A percentile compares a stretch with the other conserved stretches of the same genome.
Evolutionary conservation across 1,284 basidiomycete species (phyloP).

Genomic region (Sphaerobolus stellatus): DNA sequence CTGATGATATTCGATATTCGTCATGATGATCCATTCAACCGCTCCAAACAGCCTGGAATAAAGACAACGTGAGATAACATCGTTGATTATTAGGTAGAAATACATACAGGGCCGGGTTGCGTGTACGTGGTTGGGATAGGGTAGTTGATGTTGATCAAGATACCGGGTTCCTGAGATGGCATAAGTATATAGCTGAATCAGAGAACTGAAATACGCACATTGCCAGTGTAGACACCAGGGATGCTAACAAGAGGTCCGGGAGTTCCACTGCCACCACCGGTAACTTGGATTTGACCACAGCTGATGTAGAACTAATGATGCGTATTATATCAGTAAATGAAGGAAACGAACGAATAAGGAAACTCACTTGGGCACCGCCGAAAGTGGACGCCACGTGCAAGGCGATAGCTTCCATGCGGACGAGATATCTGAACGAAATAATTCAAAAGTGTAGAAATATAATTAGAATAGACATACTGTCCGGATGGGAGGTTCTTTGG

Average conservation of each 20-base stretch:
- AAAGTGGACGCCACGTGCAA: constrained; percentile 23
- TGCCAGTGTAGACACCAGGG: constrained; percentile 43
- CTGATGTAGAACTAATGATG: constrained; percentile 15
- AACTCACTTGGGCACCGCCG: constrained; percentile 30
- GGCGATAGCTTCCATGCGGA: constrained; percentile 50
- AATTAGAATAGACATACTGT: constrained; percentile 24
- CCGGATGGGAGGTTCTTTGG: constrained; percentile 44
- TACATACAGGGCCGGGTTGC: constrained; percentile 37
- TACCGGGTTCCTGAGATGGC: constrained; percentile 28
- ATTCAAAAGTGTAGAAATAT: no score
- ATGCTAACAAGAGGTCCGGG: constrained; percentile 42
- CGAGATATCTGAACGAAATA: constrained; percentile 30
- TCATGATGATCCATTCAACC: no score
- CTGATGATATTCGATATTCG: no score
- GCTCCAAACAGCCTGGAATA: no score
- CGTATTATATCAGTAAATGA: no score
- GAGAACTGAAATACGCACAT: constrained; percentile 6
- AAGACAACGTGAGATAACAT: no score
- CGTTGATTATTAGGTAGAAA: no score
- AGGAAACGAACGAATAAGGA: neutral
- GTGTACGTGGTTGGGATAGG: constrained; percentile 37
- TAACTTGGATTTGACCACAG: constrained; percentile 37
- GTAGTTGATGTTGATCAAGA: constrained; percentile 38
- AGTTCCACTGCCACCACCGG: constrained; percentile 38
- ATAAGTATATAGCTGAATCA: neutral